phyloP scores from a whole-genome alignment of 345 rosid genomes.

The Psidium friedrichsthalianum region DNA sequence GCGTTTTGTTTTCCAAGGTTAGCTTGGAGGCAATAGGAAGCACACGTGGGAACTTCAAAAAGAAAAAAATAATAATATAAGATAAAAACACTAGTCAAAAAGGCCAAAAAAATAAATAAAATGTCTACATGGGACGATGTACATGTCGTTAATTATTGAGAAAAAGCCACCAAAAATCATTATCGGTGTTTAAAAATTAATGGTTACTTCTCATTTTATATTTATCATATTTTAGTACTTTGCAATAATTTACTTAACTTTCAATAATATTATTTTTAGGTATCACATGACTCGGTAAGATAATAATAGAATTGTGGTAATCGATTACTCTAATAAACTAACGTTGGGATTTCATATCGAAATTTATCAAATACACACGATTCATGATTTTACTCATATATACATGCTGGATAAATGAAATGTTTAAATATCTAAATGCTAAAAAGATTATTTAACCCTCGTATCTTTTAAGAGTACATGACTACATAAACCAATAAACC shows the following conservation, averaged over 20 bases:
- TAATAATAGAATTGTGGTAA: accelerated
- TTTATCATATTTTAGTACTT: not conserved
- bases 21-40: no score
- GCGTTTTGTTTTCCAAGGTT: no score
- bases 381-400: no score
- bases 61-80: no score
- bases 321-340: accelerated
- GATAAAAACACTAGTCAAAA: no score
- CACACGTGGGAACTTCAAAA: no score
- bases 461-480: no score
- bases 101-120: no score
- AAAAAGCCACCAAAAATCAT: not conserved
- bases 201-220: not conserved
- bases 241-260: not conserved
- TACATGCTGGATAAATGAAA: no score
- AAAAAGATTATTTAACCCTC: no score
- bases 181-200: not conserved
- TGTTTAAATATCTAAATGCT: no score
- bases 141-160: not conserved
- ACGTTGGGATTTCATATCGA: accelerated
- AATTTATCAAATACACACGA: not conserved
- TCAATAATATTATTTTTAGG: not conserved
- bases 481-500: no score
- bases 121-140: not conserved
- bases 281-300: not conserved